Evolutionary conservation across 1,284 basidiomycete species (phyloP).

Genomic region (Pisolithus thermaeus): DNA sequence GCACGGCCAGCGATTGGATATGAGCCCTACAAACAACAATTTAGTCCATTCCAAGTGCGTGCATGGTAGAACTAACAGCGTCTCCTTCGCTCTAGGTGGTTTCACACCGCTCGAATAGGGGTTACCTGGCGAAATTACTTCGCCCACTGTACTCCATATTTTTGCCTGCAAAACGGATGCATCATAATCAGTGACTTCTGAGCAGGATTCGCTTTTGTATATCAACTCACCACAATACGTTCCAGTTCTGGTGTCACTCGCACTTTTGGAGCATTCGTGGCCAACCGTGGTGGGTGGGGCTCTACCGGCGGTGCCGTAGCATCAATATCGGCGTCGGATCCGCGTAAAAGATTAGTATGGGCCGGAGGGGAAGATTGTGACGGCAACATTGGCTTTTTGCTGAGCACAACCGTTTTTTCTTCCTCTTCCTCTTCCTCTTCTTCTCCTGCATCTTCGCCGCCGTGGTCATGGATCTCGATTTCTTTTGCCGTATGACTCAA

Average conservation of each 20-base stretch:
- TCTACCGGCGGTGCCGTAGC: constrained; percentile 1
- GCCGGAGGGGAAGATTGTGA: constrained; percentile 6
- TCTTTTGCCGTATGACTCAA: not conserved
- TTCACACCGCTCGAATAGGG: constrained; percentile 33
- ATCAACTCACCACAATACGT: constrained; percentile 46
- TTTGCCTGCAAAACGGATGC: constrained; percentile 39
- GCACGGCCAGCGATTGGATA: constrained; percentile 49
- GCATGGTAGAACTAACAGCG: constrained; percentile 43
- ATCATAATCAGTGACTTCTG: not conserved
- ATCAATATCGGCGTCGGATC: constrained; percentile 4
- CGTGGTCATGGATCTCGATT: constrained; percentile 6
- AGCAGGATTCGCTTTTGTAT: not conserved
- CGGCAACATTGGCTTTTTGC: constrained; percentile 12
- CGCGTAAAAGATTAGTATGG: constrained; percentile 1
- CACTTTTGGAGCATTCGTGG: constrained; percentile 29
- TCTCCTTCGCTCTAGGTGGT: constrained; percentile 54
- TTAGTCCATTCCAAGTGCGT: constrained; percentile 15
- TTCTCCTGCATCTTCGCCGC: constrained; percentile 15
- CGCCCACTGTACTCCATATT: constrained; percentile 62
- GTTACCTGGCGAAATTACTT: constrained; percentile 55
- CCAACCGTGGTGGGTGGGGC: constrained; percentile 7
- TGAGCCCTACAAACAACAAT: constrained; percentile 38
- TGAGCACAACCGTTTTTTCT: constrained; percentile 28
- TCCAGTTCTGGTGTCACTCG: constrained; percentile 53
- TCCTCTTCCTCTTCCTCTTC: constrained; percentile 24